Percentiles rank a stretch among this genome's conserved stretches.
phyloP scores from a whole-genome alignment of 805 yeast species.

The Candida arabinofermentans region DNA sequence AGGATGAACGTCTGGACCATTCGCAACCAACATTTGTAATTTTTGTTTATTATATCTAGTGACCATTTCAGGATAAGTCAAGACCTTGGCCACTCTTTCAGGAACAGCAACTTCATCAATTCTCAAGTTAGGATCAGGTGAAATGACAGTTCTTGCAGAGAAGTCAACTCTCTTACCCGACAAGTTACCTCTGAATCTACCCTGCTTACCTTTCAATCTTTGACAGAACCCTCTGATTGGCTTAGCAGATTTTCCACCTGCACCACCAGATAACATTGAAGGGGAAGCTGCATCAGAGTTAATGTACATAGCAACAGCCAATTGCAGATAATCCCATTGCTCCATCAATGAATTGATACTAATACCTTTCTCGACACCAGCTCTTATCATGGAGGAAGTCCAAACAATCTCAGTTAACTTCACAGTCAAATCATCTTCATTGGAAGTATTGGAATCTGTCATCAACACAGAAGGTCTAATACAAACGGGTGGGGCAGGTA shows the following conservation, averaged over 20 bases:
- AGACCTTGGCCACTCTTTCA: constrained; percentile 89
- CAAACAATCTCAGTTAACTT: constrained; percentile 94
- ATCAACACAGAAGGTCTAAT: constrained; percentile 94
- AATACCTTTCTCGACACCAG: constrained; percentile 93
- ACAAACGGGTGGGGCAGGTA: constrained; percentile 99
- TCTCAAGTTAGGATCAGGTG: constrained; percentile 94
- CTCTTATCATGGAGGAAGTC: constrained; percentile 91
- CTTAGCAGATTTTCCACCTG: constrained; percentile 52
- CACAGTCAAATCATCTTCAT: constrained; percentile 96
- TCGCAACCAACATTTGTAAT: constrained; percentile 65
- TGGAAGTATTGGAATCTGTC: constrained; percentile 84
- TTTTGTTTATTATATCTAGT: constrained; percentile 82
- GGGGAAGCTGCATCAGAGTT: constrained; percentile 92
- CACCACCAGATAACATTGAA: constrained; percentile 66
- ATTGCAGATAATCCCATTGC: constrained; percentile 96
- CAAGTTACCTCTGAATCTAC: constrained; percentile 95
- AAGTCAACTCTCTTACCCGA: constrained; percentile 99
- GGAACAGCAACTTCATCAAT: constrained; percentile 99
- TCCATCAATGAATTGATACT: constrained; percentile 93
- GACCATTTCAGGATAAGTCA: constrained; percentile 94
- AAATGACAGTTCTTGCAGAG: constrained; percentile 96
- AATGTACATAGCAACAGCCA: constrained; percentile 95
- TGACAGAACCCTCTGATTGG: constrained; percentile 96
- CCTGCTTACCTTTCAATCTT: constrained; percentile 96
- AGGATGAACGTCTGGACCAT: constrained; percentile 88